Percentiles rank a stretch among this genome's conserved stretches.
These are phyloP conservation scores for Backusella morwellensis DNA, from an alignment of 192 early-diverging fungal species.

Conservation along the genomic window DNA sequence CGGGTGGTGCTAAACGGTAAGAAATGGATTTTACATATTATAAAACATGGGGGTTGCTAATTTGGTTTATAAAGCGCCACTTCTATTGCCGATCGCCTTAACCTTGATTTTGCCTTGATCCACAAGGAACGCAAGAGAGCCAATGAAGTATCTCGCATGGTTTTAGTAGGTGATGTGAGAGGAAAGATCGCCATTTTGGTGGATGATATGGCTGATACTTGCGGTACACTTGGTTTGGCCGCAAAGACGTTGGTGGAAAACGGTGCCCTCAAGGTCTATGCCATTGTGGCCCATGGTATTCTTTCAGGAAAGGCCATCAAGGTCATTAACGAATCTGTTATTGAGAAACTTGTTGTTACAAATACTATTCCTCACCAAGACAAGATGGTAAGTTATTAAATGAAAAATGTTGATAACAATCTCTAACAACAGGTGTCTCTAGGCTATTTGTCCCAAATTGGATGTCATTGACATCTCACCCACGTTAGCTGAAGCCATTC, in stretches of 20 bases:
- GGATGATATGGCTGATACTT: constrained; percentile 98
- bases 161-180: constrained; percentile 92
- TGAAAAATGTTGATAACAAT: background rate
- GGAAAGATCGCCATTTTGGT: constrained; percentile 91
- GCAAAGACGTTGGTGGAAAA: constrained; percentile 86
- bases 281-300: constrained; percentile 94
- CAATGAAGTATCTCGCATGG: constrained; percentile 88
- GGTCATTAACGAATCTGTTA: constrained; percentile 73
- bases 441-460: constrained; percentile 65
- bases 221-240: constrained; percentile 85
- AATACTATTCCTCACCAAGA: constrained; percentile 83
- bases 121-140: constrained; percentile 96
- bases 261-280: constrained; percentile 91
- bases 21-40: background rate
- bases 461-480: constrained; percentile 81
- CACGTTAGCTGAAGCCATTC: constrained; percentile 75
- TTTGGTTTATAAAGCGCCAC: constrained; percentile 68
- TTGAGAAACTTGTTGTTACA: constrained; percentile 77
- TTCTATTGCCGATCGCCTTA: constrained; percentile 89
- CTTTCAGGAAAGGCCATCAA: constrained; percentile 91
- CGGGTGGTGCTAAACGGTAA: constrained; percentile 94
- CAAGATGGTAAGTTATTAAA: constrained; percentile 53
- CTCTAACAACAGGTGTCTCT: background rate
- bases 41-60: background rate
- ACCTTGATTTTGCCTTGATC: constrained; percentile 94